Evolutionary conservation across 2,329 filamentous ascomycete species (phyloP), one percentile per base, ranked within the genome.

Genomic region (Curvularia sp.): DNA sequence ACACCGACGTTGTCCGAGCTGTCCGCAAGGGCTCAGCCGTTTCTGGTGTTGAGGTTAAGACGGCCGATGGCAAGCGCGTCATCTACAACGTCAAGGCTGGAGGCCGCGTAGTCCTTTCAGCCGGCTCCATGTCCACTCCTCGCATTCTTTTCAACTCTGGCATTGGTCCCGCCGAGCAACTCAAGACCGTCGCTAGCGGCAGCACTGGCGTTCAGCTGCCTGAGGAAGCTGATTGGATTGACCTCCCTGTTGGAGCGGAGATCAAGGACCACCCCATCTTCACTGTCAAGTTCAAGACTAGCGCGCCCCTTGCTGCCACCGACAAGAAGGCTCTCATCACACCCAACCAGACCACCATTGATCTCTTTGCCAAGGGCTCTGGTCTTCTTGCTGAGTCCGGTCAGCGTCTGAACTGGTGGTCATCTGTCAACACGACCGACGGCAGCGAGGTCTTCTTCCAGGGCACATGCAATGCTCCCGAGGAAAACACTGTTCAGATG

Each of bases 61-160:
- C 61, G 5, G 62, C 54, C 35, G 59, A 62, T 38, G 71, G 70
- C 22, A 85, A 86, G 22, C 64, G 71, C 42, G 58, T 77, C 24
- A 75, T 75, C 67, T 83, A 84, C 63, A 86, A 86, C 20, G 75
- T 90, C 55, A 86, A 87, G 9, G 69, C 80, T 2, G 74, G 77
- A 39, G 89, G 89, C 7, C 84, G 86, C 30, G 88, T 91, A 15
- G 82, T 92, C 58, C 79, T 91, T 26, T 83, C 89, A 12, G 85
- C 89, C 0, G 89, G 89, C 33, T 79, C 88, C 0, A 89, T 91
- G 67, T 88, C 87, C 13, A 88, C 87, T 3, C 83, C 88, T 18
- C 89, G 89, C 71, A 80, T 92, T 50, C 81, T 92, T 1, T 81
- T 90, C 75, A 83, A 88, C 69, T 88, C 85, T 77, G 87, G 89